Base-by-base conservation (phyloP, 139 green algal species). In the Chlamydomonas sphaeroides region DNA sequence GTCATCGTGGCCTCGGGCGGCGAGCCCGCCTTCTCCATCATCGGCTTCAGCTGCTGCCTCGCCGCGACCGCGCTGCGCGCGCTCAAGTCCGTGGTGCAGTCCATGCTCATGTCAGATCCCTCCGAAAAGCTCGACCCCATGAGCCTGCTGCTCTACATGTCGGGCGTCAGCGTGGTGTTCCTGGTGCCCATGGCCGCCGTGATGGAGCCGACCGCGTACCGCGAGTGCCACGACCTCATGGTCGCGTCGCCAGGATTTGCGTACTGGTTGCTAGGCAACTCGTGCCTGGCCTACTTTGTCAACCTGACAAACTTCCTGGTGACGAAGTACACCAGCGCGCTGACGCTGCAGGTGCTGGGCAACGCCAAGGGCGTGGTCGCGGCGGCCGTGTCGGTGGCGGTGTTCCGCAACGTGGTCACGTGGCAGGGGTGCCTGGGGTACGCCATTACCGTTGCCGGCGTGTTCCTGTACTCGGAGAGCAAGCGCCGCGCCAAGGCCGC, bases 271-370 rank as follows among this genome's bases (percentile, higher is more conserved):
- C 65, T 98, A 26, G 59, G 88, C 68, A 99, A 99, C 88, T 94
- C 88, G 39, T 85, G 88, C 30, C 86, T 98, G 14, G 96, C 97
- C 1, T 99, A 98, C 89, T 94, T 97, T 63, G 94, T 98, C 70
- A 99, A 99, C 90, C 92, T 99, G 33, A 97, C 93, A 45, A 99
- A 99, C 90, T 98, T 99, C 87, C 77, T 99, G 80, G 96, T 99
- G 35, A 99, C 97, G 23, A 98, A 97, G 87, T 93, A 97, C 90
- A 99, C 97, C 5, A 95, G 87, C 51, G 91, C 97, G 7, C 90
- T 99, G 25, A 99, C 97, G 21, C 51, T 30, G 15, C 42, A 42
- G 92, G 96, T 98, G 61, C 92, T 99, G n/a, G 96, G 96, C 68
- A 99, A 99, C 86, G 94, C 92, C 67, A 99, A 99, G 91, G 96